A percentile compares a stretch with the other conserved stretches of the same genome.
Conservation (phyloP, 2,329 filamentous ascomycete species). For the Phaeomoniella chlamydospora region DNA sequence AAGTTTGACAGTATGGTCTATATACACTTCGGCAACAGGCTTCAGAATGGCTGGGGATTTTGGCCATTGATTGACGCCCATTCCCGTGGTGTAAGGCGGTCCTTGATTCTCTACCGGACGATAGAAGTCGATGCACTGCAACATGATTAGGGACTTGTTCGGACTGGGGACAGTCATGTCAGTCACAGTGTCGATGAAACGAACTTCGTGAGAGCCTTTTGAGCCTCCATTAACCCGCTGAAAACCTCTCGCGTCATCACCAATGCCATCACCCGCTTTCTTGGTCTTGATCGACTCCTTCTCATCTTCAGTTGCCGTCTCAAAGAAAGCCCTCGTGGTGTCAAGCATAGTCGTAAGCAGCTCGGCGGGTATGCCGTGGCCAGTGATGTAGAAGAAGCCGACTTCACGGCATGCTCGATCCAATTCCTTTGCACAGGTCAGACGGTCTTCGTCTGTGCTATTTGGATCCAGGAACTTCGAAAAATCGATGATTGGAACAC, state of each 20-base stretch:
- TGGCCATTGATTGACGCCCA: constrained; percentile 6
- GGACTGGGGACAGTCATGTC: too few species aligned
- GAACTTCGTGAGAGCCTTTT: constrained; percentile 5
- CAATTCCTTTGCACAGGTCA: constrained; percentile 2
- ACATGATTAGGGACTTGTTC: not conserved
- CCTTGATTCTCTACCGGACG: constrained; percentile 4
- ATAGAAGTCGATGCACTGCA: constrained; percentile 5
- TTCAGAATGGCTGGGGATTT: constrained; percentile 2
- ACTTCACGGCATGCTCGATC: constrained; percentile 6
- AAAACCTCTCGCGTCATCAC: constrained; percentile 5
- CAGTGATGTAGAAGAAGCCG: constrained; percentile 6
- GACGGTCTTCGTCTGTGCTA: constrained; percentile 1
- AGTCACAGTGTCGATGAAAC: too few species aligned
- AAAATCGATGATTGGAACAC: constrained; percentile 4
- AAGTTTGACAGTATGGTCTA: constrained; percentile 3
- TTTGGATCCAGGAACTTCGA: constrained; percentile 2
- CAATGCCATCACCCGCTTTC: constrained; percentile 3
- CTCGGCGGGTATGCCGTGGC: constrained; percentile 3
- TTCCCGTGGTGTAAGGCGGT: constrained; percentile 5
- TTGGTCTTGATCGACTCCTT: constrained; percentile 3
- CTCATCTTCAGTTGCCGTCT: constrained; percentile 3
- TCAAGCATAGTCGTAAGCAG: constrained; percentile 1
- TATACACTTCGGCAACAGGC: constrained; percentile 5
- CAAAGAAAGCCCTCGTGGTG: constrained; percentile 3
- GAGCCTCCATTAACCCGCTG: constrained; percentile 2